Evolutionary conservation across 257 asterid genomes (phyloP), one percentile per base, ranked within the genome.

Genomic region (Solanum dulcamara): DNA sequence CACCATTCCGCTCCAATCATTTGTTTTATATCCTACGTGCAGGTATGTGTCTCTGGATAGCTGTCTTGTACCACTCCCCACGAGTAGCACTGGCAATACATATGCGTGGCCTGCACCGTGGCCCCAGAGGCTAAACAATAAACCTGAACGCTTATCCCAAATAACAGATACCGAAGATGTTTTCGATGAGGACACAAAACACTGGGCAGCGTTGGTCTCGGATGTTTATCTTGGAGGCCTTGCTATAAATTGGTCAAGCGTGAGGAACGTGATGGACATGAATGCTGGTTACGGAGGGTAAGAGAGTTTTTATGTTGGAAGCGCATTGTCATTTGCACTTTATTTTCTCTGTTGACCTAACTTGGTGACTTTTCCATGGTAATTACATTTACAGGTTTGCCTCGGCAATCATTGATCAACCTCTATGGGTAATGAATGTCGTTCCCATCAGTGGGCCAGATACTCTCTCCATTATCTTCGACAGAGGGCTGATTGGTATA

Each of bases 241-340:
- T 37, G 83, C 87, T 38, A 85, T 96, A 68, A 94, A 90, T 71
- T 95, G 98, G 98, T 89, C 95, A 2, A 91, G 87, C 6, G 91
- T 94, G 84, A 89, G 98, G 88, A 94, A 94, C n/a, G 91, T 93
- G 59, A 91, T 94, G 95, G 98, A 94, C 77, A 93, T 94, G 98
- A 92, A 92, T 80, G 94, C 98, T 15, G 90, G 90, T 66, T 91
- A 88, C 60, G 98, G 97, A 89, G 97, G 98, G 96, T 94, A 89
- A 89, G 92, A 26, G 60, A 48, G 83, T 17, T 48, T 11, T 0
- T 79, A 48, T 22, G 7, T 8, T 44, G 40, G 60, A 75, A 2
- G 2, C 3, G 1, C 40, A 15, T 46, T 10, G 10, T 28, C 83
- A 26, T 48, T 2, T 33, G 5, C 6, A 10, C 64, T 10, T 79